Conservation (phyloP, 1,284 basidiomycete genomes). For the Ustilago crameri region DNA sequence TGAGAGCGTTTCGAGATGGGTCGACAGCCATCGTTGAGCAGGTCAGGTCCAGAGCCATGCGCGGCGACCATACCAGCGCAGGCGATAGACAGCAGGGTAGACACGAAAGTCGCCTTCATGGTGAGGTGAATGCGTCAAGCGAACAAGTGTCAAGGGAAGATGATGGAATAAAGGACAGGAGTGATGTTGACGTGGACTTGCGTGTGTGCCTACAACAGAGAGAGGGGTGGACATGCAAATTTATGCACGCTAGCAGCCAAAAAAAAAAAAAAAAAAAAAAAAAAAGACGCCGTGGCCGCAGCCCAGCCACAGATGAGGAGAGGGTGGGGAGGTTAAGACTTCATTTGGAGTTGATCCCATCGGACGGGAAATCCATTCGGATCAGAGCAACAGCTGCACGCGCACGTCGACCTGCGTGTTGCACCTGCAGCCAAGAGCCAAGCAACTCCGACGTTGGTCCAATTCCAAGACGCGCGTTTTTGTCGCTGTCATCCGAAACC, state of each 20-base stretch:
- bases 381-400: neutral
- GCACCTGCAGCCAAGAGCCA: neutral
- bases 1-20: slow-evolving; percentile 36
- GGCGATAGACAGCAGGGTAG: slow-evolving; percentile 27
- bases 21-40: slow-evolving; percentile 44
- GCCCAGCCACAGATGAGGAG: too few relatives aligned
- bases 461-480: too few relatives aligned
- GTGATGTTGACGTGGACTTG: neutral
- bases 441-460: neutral
- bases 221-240: too few relatives aligned
- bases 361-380: neutral
- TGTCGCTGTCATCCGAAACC: neutral
- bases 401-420: neutral
- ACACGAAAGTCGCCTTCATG: slow-evolving; percentile 32
- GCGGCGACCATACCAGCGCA: slow-evolving; percentile 27
- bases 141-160: neutral
- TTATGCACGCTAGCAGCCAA: neutral
- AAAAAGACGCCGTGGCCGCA: too few relatives aligned
- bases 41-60: slow-evolving; percentile 21
- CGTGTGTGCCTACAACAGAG: slow-evolving; percentile 2
- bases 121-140: neutral
- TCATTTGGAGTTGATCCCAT: neutral
- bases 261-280: too few relatives aligned
- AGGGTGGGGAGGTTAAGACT: too few relatives aligned
- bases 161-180: slow-evolving; percentile 1